Evolutionary conservation across 208 protist species (phyloP).

Genomic region (Wallacemonas sp.): DNA sequence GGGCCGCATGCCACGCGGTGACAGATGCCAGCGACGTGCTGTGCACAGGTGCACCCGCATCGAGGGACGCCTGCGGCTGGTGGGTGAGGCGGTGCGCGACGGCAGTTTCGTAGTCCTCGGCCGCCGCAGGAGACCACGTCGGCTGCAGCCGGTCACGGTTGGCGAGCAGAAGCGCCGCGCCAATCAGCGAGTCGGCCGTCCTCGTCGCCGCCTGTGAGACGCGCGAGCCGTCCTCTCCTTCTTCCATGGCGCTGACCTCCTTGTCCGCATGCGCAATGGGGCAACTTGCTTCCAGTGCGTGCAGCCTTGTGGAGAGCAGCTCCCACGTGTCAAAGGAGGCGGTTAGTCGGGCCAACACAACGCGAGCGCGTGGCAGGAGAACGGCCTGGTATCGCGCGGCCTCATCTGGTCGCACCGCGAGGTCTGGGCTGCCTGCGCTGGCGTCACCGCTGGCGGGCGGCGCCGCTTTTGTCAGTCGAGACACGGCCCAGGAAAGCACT

Average conservation of each 20-base stretch:
- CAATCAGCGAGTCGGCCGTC: not conserved
- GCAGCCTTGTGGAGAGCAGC: not conserved
- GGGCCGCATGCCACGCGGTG: not conserved
- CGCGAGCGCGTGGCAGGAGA: not conserved
- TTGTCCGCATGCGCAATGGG: too few relatives aligned
- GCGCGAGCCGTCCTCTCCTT: too few relatives aligned
- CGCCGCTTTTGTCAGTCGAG: not conserved
- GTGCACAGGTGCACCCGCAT: not conserved
- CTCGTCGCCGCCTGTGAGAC: not conserved
- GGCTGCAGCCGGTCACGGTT: not conserved
- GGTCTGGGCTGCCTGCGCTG: not conserved
- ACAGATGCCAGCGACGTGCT: not conserved
- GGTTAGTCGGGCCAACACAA: not conserved
- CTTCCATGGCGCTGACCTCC: too few relatives aligned
- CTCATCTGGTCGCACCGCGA: not conserved
- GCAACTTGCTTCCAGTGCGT: not conserved
- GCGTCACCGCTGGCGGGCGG: not conserved
- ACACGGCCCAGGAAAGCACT: conserved; percentile 5
- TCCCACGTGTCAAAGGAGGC: not conserved
- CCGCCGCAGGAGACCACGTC: conserved; percentile 1
- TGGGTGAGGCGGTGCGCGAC: not conserved
- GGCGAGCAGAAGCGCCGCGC: not conserved
- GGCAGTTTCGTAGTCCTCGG: conserved; percentile 7
- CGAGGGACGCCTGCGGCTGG: not conserved
- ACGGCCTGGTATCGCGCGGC: not conserved